phyloP scores from a whole-genome alignment of 2,329 filamentous ascomycete species.

The Paecilomyces dactylethromorphus region DNA sequence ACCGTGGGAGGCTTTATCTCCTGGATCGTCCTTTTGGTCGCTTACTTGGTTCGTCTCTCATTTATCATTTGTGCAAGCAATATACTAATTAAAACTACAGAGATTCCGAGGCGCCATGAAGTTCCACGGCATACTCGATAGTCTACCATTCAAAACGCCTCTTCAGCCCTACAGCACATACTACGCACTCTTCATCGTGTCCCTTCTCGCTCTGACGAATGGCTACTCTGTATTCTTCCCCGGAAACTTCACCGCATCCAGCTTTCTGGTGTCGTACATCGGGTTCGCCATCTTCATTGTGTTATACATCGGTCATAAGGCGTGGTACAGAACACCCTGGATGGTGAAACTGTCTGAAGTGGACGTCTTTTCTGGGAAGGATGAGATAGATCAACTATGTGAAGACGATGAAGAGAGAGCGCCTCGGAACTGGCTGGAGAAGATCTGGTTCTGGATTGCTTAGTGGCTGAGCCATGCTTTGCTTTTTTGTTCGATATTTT shows the following conservation, averaged over 20 bases:
- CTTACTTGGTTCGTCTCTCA: conserved; percentile 36
- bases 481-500: not conserved
- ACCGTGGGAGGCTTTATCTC: conserved; percentile 32
- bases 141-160: conserved; percentile 46
- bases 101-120: conserved; percentile 49
- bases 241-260: conserved; percentile 35
- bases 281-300: conserved; percentile 46
- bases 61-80: not conserved
- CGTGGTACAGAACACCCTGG: conserved; percentile 24
- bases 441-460: conserved; percentile 42
- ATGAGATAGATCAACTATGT: conserved; percentile 35
- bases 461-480: conserved; percentile 10
- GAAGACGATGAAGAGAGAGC: conserved; percentile 31
- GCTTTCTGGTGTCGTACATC: conserved; percentile 51
- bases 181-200: conserved; percentile 42
- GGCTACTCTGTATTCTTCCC: conserved; percentile 52
- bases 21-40: conserved; percentile 36
- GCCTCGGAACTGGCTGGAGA: conserved; percentile 38
- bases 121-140: conserved; percentile 36
- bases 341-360: conserved; percentile 30
- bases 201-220: conserved; percentile 48
- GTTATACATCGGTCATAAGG: conserved; percentile 30
- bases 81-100: conserved; percentile 15
- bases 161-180: conserved; percentile 49
- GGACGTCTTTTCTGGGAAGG: conserved; percentile 40